Percentiles rank a stretch among this genome's conserved stretches.
Evolutionary conservation across 2,329 filamentous ascomycete species (phyloP).

Genomic region (Colletotrichum ledebouriae): DNA sequence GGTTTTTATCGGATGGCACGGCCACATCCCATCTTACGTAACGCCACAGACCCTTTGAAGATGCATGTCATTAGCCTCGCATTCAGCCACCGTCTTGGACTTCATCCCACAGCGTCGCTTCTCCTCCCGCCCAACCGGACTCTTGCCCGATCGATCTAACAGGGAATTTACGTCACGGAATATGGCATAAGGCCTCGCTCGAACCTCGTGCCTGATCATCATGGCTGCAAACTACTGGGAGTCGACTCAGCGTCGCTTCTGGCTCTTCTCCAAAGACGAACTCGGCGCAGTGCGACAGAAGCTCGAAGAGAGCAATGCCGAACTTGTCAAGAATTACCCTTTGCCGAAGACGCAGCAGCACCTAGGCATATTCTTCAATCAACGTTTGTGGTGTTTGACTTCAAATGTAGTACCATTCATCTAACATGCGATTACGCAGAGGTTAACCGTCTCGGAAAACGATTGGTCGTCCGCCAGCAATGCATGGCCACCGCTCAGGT

Average conservation of each 20-base stretch:
- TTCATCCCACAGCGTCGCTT: slow-evolving; percentile 9
- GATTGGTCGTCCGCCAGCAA: slow-evolving; percentile 88
- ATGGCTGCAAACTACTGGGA: slow-evolving; percentile 99
- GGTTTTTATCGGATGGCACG: slow-evolving; percentile 29
- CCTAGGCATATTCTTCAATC: slow-evolving; percentile 91
- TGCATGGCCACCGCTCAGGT: slow-evolving; percentile 93
- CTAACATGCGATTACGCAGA: slow-evolving; percentile 62
- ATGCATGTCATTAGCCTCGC: slow-evolving; percentile 1
- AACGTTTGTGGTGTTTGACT: slow-evolving; percentile 66
- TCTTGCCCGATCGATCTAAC: neutral
- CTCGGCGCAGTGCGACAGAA: slow-evolving; percentile 80
- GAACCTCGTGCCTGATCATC: slow-evolving; percentile 32
- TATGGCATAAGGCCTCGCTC: slow-evolving; percentile 26
- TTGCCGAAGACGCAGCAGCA: slow-evolving; percentile 81
- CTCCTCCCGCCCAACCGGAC: neutral
- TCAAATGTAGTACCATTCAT: neutral
- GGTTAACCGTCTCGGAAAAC: slow-evolving; percentile 84
- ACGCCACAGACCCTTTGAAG: slow-evolving; percentile 1
- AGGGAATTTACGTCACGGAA: slow-evolving; percentile 6
- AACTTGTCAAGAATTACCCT: slow-evolving; percentile 82
- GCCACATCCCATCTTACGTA: slow-evolving; percentile 8
- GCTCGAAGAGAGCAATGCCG: slow-evolving; percentile 82
- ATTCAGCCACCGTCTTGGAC: neutral
- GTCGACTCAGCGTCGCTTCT: slow-evolving; percentile 89
- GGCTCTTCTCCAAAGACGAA: slow-evolving; percentile 82